Conservation (phyloP, 78 protist species). For the Tieghemostelium lacteum region DNA sequence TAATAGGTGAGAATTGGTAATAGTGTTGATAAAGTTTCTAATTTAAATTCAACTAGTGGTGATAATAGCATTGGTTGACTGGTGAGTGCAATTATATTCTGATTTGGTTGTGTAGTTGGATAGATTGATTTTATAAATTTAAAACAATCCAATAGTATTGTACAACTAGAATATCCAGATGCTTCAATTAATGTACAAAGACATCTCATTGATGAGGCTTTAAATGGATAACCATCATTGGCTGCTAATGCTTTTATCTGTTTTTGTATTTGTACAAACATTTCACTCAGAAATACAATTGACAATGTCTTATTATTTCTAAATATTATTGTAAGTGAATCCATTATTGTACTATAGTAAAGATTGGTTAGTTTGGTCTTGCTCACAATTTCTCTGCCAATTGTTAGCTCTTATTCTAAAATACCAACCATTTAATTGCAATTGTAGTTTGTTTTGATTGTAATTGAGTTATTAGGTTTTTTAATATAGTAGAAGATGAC, state of each 20-base stretch:
- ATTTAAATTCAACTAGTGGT: constrained; percentile 16
- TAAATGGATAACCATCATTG: neutral
- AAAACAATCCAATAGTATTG: constrained; percentile 46
- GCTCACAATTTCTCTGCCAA: too few species aligned
- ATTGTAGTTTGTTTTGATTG: constrained; percentile 25
- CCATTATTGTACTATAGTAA: constrained; percentile 23
- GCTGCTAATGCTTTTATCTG: constrained; percentile 3
- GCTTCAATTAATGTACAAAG: constrained; percentile 11
- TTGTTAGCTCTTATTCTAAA: too few species aligned
- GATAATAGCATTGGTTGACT: neutral
- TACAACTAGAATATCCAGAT: constrained; percentile 5
- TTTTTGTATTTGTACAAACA: constrained; percentile 13
- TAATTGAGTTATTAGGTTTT: constrained; percentile 18
- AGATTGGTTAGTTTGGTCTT: too few species aligned
- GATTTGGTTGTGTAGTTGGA: neutral
- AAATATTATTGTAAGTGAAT: constrained; percentile 54
- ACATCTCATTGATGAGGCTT: constrained; percentile 42
- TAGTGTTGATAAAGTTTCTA: constrained; percentile 14
- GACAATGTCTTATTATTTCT: constrained; percentile 62
- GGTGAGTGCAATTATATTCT: neutral
- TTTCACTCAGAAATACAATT: constrained; percentile 39
- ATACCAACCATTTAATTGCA: constrained; percentile 37
- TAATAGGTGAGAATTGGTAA: constrained; percentile 45
- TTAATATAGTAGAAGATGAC: constrained; percentile 35
- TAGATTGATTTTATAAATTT: constrained; percentile 40